Evolutionary conservation across 228 moss, liverwort and hornwort genomes (phyloP).

Genomic region (Sphagnum magellanicum): DNA sequence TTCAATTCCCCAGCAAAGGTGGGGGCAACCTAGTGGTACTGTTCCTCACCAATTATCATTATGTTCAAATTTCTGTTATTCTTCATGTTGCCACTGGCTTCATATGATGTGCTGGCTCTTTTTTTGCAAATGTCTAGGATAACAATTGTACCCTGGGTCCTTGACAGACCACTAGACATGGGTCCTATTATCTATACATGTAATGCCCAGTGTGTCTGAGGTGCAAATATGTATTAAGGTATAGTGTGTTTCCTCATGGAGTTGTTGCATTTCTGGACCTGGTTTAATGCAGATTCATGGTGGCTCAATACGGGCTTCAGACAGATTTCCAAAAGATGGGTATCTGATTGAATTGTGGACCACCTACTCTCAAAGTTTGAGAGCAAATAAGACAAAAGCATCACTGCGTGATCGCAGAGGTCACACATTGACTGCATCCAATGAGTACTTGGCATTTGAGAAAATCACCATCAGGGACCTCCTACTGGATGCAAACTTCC

Average conservation of each 20-base stretch:
- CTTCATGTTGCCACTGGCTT: no score
- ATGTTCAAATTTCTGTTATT: no score
- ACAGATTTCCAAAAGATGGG: slow-evolving; percentile 48
- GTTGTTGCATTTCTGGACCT: not conserved
- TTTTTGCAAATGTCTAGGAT: no score
- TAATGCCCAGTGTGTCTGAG: no score
- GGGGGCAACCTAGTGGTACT: slow-evolving; percentile 79
- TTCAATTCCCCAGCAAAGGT: slow-evolving; percentile 55
- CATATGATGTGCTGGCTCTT: no score
- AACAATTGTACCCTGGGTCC: not conserved
- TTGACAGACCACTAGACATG: not conserved
- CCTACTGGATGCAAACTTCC: slow-evolving; percentile 54
- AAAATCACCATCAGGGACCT: slow-evolving; percentile 60
- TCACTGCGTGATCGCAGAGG: slow-evolving; percentile 49
- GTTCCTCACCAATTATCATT: not conserved
- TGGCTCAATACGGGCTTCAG: slow-evolving; percentile 62
- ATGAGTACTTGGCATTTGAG: slow-evolving; percentile 59
- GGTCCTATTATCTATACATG: not conserved
- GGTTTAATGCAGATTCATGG: slow-evolving; percentile 57
- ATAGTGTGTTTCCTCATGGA: no score
- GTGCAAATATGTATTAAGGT: no score
- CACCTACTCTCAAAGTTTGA: slow-evolving; percentile 37
- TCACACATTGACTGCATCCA: slow-evolving; percentile 30
- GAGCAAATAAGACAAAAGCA: slow-evolving; percentile 50
- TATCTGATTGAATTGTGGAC: slow-evolving; percentile 78